These are phyloP conservation scores for Corymbia calophylla DNA, from an alignment of 441 rosid genomes.

Conservation along the genomic window DNA sequence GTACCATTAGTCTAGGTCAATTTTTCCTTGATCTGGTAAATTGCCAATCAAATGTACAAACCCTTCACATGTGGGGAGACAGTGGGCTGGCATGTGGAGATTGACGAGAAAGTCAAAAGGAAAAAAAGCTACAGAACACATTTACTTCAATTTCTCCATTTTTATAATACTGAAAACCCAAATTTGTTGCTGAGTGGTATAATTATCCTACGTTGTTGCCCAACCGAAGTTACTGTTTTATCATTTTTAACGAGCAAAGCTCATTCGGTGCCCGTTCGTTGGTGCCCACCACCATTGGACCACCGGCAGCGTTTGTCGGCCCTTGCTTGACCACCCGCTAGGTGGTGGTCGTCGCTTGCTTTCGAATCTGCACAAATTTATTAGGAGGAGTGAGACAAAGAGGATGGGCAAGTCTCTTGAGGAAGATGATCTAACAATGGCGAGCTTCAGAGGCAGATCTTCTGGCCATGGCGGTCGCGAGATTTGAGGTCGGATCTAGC, in stretches of 20 bases:
- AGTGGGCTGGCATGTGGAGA: background rate
- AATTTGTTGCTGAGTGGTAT: too few relatives aligned
- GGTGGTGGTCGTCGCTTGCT: background rate
- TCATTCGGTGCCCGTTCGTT: too few relatives aligned
- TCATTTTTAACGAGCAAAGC: too few relatives aligned
- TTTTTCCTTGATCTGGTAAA: background rate
- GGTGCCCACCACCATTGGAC: background rate
- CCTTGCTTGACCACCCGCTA: background rate
- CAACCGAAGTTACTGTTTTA: too few relatives aligned
- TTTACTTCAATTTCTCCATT: background rate
- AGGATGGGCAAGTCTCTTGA: background rate
- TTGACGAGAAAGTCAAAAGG: background rate
- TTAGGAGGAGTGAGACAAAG: background rate
- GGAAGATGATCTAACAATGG: background rate
- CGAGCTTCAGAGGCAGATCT: background rate
- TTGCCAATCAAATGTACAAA: background rate
- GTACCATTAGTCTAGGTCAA: background rate
- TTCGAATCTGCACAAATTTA: background rate
- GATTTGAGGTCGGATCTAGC: background rate
- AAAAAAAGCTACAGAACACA: background rate
- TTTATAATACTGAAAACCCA: too few relatives aligned
- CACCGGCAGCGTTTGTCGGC: fast-evolving
- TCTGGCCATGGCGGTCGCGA: background rate
- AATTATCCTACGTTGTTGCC: too few relatives aligned
- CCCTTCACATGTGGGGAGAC: background rate